Evolutionary conservation across 2,329 filamentous ascomycete species (phyloP).

Genomic region (Orbilia oligospora): DNA sequence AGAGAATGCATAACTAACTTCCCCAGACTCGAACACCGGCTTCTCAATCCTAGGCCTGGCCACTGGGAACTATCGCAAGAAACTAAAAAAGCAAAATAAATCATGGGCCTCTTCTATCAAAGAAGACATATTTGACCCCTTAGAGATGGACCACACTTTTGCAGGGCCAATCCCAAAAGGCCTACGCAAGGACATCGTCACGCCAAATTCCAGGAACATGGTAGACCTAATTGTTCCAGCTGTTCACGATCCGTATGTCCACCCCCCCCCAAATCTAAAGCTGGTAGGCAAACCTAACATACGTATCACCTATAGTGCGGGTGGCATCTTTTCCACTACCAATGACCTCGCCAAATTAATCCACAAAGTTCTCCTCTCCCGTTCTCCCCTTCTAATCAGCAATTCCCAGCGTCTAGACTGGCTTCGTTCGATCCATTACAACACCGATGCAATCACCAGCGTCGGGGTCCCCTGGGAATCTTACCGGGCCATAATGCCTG

Average conservation of each 20-base stretch:
- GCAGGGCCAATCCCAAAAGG: constrained; percentile 36
- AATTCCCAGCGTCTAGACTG: constrained; percentile 46
- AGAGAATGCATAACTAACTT: constrained; percentile 5
- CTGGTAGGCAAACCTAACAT: neutral
- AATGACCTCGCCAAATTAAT: constrained; percentile 52
- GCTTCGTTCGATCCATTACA: constrained; percentile 42
- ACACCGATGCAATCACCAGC: constrained; percentile 46
- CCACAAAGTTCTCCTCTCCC: constrained; percentile 41
- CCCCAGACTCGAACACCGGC: constrained; percentile 48
- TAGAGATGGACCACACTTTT: constrained; percentile 47
- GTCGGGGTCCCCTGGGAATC: constrained; percentile 55
- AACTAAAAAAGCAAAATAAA: constrained; percentile 28
- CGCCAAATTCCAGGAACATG: constrained; percentile 29
- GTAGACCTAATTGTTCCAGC: constrained; percentile 40
- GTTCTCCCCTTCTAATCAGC: constrained; percentile 26
- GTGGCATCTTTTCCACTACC: constrained; percentile 52
- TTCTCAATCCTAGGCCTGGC: constrained; percentile 51
- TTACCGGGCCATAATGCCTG: constrained; percentile 46
- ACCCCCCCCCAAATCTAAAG: neutral
- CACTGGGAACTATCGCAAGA: constrained; percentile 41
- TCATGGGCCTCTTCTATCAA: constrained; percentile 26
- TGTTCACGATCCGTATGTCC: constrained; percentile 43
- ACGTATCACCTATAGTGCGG: constrained; percentile 25
- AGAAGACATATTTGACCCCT: constrained; percentile 45
- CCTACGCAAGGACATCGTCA: constrained; percentile 40